phyloP scores from a whole-genome alignment of 306 rosid genomes.

The Begonia fuchsioides region DNA sequence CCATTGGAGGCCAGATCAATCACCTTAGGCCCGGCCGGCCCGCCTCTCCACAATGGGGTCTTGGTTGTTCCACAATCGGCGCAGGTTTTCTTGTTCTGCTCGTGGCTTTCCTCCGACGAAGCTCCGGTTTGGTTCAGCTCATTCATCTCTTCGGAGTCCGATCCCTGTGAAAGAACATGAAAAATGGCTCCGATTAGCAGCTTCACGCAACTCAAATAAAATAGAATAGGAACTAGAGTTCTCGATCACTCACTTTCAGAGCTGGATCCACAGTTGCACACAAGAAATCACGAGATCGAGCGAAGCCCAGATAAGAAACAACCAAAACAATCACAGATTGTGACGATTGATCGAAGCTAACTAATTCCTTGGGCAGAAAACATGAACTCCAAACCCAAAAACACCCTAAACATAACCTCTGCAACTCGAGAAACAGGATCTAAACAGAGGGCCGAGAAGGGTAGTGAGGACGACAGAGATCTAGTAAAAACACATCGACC shows the following conservation, averaged over 20 bases:
- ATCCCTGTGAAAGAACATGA: constrained; percentile 42
- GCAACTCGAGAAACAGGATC: constrained; percentile 1
- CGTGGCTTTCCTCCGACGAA: constrained; percentile 38
- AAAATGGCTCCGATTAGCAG: constrained; percentile 18
- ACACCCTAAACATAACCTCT: not conserved
- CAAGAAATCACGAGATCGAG: constrained; percentile 19
- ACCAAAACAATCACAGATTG: constrained; percentile 6
- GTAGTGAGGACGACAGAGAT: constrained; percentile 6
- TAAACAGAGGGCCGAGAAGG: constrained; percentile 10
- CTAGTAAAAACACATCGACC: not conserved
- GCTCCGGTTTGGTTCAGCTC: constrained; percentile 26
- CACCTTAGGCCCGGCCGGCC: constrained; percentile 97
- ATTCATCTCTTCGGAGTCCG: constrained; percentile 45
- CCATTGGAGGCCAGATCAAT: not conserved
- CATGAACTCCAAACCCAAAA: not conserved
- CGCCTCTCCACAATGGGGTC: constrained; percentile 96
- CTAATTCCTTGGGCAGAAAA: not conserved
- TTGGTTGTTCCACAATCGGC: constrained; percentile 90
- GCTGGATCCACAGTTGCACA: constrained; percentile 50
- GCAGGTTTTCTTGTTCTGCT: constrained; percentile 55
- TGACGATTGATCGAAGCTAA: not conserved
- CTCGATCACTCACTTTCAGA: constrained; percentile 39
- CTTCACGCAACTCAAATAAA: not conserved
- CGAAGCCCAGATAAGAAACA: constrained; percentile 16
- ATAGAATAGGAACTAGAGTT: not conserved